Base-by-base conservation (phyloP, 2,329 filamentous ascomycete genomes). In the Xylariomycetidae sp. region DNA sequence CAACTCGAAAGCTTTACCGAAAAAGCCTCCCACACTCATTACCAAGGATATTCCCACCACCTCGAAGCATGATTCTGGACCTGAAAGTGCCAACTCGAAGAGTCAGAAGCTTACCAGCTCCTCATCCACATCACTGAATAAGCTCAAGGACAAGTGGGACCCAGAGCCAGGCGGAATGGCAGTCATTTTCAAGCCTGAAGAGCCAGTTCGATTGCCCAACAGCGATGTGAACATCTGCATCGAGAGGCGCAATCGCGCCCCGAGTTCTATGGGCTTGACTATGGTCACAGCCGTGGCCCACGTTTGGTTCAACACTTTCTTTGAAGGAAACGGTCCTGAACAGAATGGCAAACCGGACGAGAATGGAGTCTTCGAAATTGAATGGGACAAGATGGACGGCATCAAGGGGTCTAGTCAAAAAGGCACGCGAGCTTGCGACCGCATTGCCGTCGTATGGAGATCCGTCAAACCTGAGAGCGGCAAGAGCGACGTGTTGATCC, bases 291-390 rank as follows among this genome's bases (percentile, higher is more conserved):
- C 89, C 0, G 81, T 96, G 8, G 89, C 89, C 0, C 90, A 96
- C 52, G 85, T 95, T 12, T 98, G 92, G 92, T 95, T 95, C 68
- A 98, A 98, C 53, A 70, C 80, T 2, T 96, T 80, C 60, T 96
- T 96, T 50, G 92, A 96, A 61, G 88, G 89, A 27, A 66, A 75
- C 14, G 83, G 84, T 0, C 79, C 82, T 0, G 83, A 88, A 51
- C 69, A 79, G 25, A 59, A 65, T 18, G 85, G 84, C 16, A 63
- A 68, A 12, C 69, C 85, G 0, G 72, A 83, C 30, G 72, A 80
- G 26, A 84, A 73, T 8, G 90, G 74, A 9, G 64, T 77, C 3
- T 78, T 78, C 31, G 60, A 64, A 37, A 71, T 78, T 18, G 68
- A 70, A 1, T 78, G 74, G 74, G 72, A 76, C 24, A 67, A 68